A percentile compares a stretch with the other conserved stretches of the same genome.
phyloP scores from a whole-genome alignment of 169 alveolate genomes.

The Cryptosporidium meleagridis region DNA sequence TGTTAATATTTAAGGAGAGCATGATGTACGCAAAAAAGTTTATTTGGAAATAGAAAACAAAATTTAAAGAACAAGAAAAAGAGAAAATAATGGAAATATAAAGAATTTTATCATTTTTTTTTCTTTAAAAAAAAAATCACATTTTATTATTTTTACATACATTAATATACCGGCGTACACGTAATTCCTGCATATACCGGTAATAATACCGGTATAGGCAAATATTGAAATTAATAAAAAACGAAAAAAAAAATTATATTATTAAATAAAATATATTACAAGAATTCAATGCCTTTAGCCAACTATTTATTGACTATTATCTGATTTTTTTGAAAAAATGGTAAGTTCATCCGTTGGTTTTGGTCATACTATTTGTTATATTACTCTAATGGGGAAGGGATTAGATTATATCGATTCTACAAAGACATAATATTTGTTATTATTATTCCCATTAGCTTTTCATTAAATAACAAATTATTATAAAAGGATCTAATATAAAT shows the following conservation, averaged over 20 bases:
- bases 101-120: not conserved
- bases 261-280: too few relatives aligned
- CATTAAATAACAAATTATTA: too few relatives aligned
- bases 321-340: constrained; percentile 4
- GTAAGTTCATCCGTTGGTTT: not conserved
- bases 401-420: too few relatives aligned
- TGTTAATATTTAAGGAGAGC: not conserved
- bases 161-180: not conserved
- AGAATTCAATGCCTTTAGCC: not conserved
- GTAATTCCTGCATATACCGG: constrained; percentile 3
- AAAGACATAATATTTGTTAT: too few relatives aligned
- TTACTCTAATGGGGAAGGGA: not conserved
- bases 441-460: too few relatives aligned
- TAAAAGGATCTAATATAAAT: too few relatives aligned
- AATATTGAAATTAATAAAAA: not conserved
- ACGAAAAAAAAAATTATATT: not conserved
- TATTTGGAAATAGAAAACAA: not conserved
- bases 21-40: too few relatives aligned
- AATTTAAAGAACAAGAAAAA: not conserved
- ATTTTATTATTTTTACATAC: not conserved
- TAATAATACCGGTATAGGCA: not conserved
- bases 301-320: not conserved
- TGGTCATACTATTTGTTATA: not conserved
- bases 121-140: not conserved
- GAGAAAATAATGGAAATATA: not conserved